Evolutionary conservation across 257 asterid genomes (phyloP), one percentile per base, ranked within the genome.

Genomic region (Buddleja alternifolia): DNA sequence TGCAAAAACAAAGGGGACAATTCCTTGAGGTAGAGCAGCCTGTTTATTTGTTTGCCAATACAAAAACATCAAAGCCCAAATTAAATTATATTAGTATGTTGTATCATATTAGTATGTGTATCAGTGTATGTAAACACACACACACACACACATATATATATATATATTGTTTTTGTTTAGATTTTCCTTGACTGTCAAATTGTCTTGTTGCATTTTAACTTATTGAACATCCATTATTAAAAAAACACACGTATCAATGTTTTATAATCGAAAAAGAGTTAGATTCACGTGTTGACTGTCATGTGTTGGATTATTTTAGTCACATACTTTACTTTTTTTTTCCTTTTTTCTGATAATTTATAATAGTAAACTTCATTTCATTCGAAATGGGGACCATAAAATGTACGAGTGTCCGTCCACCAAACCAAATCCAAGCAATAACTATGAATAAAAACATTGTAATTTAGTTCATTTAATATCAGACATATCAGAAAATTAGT

Each of bases 11-110:
- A 84, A 84, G 16, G 89, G 89, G 54, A 84, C 89, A 48, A 84
- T 84, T 64, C 89, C 89, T 74, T 84, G 89, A 15, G 89, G 89
- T 57, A 84, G 80, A 76, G 89, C 81, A 36, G 89, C 86, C 89
- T 81, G 81, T 67, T 62, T 54, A 3, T 40, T 17, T 73, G 63
- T 61, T 54, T 66, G 45, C 16, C 73, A 48, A 58, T 60, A 62
- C 16, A 68, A 29, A 54, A 48, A 48, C 57, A 20, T 39, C 29
- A 47, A 29, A 14, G 46, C 15, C 12, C 47, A 55, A 17, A 58
- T 7, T 15, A 7, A 3, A 8, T n/a, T 19, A 20, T 7, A 42
- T 12, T 42, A 42, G 48, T 2, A 42, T 42, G 11, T 10, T 20
- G 4, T 15, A 3, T 46, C 11, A 46, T 46, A 2, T 46, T 46